Evolutionary conservation across 805 yeast species (phyloP), one percentile per base, ranked within the genome.

Genomic region (Hanseniaspora occidentalis): DNA sequence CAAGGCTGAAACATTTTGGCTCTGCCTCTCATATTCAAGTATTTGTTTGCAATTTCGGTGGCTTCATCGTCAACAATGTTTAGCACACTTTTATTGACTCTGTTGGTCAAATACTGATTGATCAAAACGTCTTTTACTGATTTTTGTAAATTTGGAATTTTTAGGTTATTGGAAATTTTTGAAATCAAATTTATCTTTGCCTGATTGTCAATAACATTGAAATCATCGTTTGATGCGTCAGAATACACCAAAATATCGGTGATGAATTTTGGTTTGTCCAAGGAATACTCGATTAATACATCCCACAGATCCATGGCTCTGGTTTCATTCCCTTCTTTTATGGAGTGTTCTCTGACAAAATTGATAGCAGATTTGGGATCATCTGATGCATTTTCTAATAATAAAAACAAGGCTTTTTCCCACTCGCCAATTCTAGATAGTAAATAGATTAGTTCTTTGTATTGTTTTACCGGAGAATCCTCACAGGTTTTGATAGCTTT

Each of bases 351-450:
- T 9, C 68, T 68, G 1, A 88, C 92, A 66, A 86, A 92, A 14
- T 69, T 70, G 19, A 92, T 81, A 0, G 97, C 97, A 47, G 73
- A 67, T 31, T 71, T 70, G 0, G 95, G 89, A 54, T 89, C 92
- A 41, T 79, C 69, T 9, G 22, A 9, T 39, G 88, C 61, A 49
- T 83, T 71, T 47, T 83, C 80, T 31, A 86, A 76, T 13, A 92
- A 85, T 34, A 92, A 64, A 43, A 67, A 70, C 50, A 89, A 61
- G 0, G 97, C 97, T 45, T 75, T 71, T 45, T 70, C 70, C 42
- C 78, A 75, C 48, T 83, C 82, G 1, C 98, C 97, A 20, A 83
- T 77, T 50, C 76, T 75, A 4, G 95, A 94, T 45, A 84, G 68
- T 23, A 92, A 59, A 51, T 75, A 86, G 0, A 92, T 94, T 31